These are phyloP conservation scores for Hyaloscypha finlandica DNA, from an alignment of 495 filamentous ascomycete genomes.

Conservation along the genomic window DNA sequence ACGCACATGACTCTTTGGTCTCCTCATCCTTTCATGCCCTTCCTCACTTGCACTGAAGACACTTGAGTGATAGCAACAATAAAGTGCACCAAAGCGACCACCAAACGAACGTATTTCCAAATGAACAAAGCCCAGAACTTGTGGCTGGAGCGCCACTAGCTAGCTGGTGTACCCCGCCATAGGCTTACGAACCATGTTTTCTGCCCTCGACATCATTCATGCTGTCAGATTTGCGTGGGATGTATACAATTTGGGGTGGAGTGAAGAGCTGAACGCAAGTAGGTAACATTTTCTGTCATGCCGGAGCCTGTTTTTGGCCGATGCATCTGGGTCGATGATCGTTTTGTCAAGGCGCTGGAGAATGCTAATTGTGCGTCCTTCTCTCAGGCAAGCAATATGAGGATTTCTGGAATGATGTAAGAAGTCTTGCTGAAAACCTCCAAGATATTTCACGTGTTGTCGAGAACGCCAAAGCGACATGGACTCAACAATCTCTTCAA, in stretches of 20 bases:
- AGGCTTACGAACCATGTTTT: constrained; percentile 12
- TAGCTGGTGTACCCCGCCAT: not conserved
- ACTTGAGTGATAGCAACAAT: not conserved
- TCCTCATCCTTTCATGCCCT: not conserved
- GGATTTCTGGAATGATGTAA: constrained; percentile 31
- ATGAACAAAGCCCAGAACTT: not conserved
- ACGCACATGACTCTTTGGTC: not conserved
- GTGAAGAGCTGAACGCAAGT: constrained; percentile 27
- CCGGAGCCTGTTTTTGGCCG: not conserved
- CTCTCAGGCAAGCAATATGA: constrained; percentile 26
- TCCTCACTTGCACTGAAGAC: not conserved
- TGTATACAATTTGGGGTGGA: constrained; percentile 24
- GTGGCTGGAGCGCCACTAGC: not conserved
- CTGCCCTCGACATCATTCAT: not conserved
- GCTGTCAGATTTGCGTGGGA: constrained; percentile 14
- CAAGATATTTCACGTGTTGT: constrained; percentile 21
- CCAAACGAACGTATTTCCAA: not conserved
- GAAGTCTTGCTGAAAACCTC: constrained; percentile 30
- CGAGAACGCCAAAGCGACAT: constrained; percentile 23
- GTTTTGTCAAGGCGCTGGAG: not conserved
- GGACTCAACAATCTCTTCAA: constrained; percentile 13
- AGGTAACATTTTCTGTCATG: constrained; percentile 9
- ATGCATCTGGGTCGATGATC: not conserved
- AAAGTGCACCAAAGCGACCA: not conserved
- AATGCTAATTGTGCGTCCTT: not conserved